phyloP scores from a whole-genome alignment of 768 basidiomycete genomes.

The Lentinula guzmanii region DNA sequence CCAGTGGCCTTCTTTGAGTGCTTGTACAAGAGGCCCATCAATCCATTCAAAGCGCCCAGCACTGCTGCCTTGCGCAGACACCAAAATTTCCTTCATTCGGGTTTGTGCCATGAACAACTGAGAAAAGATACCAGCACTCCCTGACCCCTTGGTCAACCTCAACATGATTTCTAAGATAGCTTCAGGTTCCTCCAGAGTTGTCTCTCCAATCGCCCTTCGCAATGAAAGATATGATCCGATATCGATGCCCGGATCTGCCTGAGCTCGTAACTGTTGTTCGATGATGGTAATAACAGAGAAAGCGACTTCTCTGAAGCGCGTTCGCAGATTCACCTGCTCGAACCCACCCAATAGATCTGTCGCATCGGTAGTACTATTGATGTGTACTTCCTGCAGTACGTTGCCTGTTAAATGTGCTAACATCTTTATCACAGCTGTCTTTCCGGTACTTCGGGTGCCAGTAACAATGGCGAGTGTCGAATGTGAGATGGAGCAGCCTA shows the following conservation, averaged over 20 bases:
- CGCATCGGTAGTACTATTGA: constrained; percentile 87
- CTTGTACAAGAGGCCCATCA: constrained; percentile 84
- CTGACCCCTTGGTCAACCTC: not conserved
- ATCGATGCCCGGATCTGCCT: not conserved
- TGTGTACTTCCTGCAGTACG: constrained; percentile 60
- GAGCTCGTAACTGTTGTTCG: constrained; percentile 31
- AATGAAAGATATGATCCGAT: not conserved
- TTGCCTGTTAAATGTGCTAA: constrained; percentile 71
- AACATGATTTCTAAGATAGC: not conserved
- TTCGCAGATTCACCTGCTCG: constrained; percentile 75
- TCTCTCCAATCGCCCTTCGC: not conserved
- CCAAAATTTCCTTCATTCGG: constrained; percentile 11
- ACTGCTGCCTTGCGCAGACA: constrained; percentile 14
- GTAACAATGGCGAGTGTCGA: constrained; percentile 89
- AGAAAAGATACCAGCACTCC: not conserved
- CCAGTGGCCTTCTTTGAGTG: constrained; percentile 87
- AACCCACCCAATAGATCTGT: constrained; percentile 94
- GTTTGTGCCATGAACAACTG: not conserved
- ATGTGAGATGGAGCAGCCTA: constrained; percentile 66
- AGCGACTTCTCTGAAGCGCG: constrained; percentile 30
- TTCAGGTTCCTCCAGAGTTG: not conserved
- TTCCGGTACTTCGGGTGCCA: constrained; percentile 69
- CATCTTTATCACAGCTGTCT: constrained; percentile 66
- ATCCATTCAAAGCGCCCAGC: constrained; percentile 85
- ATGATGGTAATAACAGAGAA: constrained; percentile 33